Evolutionary conservation across 345 rosid species (phyloP), one percentile per base, ranked within the genome.

Genomic region (Citrus australasica): DNA sequence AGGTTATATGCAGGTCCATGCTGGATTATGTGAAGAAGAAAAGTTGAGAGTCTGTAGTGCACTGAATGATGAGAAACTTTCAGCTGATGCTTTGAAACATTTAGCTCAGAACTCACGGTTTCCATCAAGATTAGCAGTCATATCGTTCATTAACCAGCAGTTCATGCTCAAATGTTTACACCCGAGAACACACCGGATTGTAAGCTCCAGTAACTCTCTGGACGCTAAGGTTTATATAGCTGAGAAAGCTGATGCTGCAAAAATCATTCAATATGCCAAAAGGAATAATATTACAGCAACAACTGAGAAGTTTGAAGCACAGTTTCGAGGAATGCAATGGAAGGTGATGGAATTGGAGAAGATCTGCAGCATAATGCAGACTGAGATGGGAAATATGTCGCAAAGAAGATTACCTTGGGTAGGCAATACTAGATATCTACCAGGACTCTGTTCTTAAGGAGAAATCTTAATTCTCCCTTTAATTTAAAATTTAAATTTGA

Each of bases 61-160:
- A 32, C 80, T 89, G 66, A 82, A 87, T 72, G 75, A 71, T 32
- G 87, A 81, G 78, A 88, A 87, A 84, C 90, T 89, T 59, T 85
- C 92, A 14, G 46, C 74, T 4, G 83, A 77, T 68, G 76, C 86
- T 35, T 58, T 76, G 65, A 67, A 78, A 59, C 87, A 86, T 40
- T 25, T 84, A 9, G 76, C 82, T 68, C 70, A 80, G 30, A 85
- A 86, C 77, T 63, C 88, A 6, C 84, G 79, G 62, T 87, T 86
- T 59, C 90, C 90, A 33, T 59, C 88, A 48, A 80, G 77, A 75
- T 14, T 68, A 71, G 70, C 83, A 25, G 65, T 79, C 51, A 74
- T 80, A 75, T 84, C 71, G 70, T 79, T 85, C 69, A 74, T 79
- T 27, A 55, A 82, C 19, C 80, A 79, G 71, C 85, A 84, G 63